Evolutionary conservation across 768 basidiomycete species (phyloP), one percentile per base, ranked within the genome.

Genomic region (Mycena capillaripes): DNA sequence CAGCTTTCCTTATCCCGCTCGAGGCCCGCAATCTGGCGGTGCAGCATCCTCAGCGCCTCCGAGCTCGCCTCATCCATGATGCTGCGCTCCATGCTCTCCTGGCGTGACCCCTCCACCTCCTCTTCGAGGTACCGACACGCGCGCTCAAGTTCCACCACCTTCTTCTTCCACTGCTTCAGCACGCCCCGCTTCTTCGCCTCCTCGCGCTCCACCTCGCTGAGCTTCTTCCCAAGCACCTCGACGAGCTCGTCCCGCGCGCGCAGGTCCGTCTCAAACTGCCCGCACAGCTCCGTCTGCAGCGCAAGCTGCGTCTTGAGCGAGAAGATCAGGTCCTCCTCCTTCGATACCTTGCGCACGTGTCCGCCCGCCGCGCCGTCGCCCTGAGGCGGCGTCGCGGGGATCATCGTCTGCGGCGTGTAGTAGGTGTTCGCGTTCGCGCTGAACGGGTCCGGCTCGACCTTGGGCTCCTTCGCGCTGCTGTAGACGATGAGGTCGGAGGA

Each of bases 1-100:
- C 84, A 82, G 2, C 90, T 89, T 14, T 76, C 79, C 80, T 87
- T 90, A 82, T 94, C 93, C 50, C 88, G 83, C 76, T 95, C 92
- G 42, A 97, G 84, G n/a, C 88, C 86, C 10, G 89, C 88, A 72
- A 98, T 95, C 78, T 94, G 92, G 7, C 87, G 82, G 77, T 98
- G 95, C 52, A 98, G 86, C 82, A 91, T 90, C 53, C 94, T 86
- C 77, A 98, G 84, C 34, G 92, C 95, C 80, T 91, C 91, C 2
- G 92, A 88, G 69, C 93, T 94, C 2, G 94, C 92, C 74, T 92
- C 92, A 76, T 94, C 93, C 87, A 97, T 97, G 46, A 97, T 82
- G 72, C 95, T 94, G 23, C 92, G 84, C 70, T 94, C 93, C 80
- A 95, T 84, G 76, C 92, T 94, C 77, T 95, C 94, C 75, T 94